Evolutionary conservation across 73 alveolate genomes (phyloP), one percentile per base, ranked within the genome.

Genomic region (Paramecium tetraurelia): DNA sequence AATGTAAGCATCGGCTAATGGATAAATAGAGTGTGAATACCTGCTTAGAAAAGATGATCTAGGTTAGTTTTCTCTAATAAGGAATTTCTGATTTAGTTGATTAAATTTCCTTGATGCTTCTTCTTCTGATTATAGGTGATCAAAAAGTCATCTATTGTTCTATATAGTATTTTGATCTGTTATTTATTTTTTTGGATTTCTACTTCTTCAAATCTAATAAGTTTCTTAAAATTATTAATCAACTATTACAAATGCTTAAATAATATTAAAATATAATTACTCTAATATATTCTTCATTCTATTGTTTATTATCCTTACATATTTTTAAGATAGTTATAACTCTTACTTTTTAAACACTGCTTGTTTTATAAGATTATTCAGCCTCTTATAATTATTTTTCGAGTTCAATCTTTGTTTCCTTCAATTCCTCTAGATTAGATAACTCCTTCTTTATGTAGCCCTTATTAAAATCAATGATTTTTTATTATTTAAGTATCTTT

Each of bases 281-380:
- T 63, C 97, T 86, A 29, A 93, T 95, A 95, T 94, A 93, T 57
- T 95, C 97, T 93, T 95, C 93, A 72, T 95, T 95, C 35, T 95
- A 68, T 58, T 95, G 86, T 38, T 92, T 92, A 87, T 95, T 95
- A 76, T 94, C 95, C 29, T 63, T 53, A 71, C 97, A 95, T 20
- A 93, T 95, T 20, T 75, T 83, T 43, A 71, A 48, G 31, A 95
- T 95, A 63, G 93, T 59, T 29, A 63, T 95, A 18, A 95, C 70
- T 50, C 97, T 69, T 29, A 72, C 75, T 71, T 83, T 93, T 84
- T 95, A 92, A 29, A 93, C 72, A 85, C 86, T 92, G 18, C 95
- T 95, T 14, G 87, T 43, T 71, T 93, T 88, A 40, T 88, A 85
- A 27, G 90, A 75, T 70, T 95, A 92, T 83, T 95, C 89, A 10